phyloP scores from a whole-genome alignment of 805 yeast species.

The Nakazawaea ernobii region DNA sequence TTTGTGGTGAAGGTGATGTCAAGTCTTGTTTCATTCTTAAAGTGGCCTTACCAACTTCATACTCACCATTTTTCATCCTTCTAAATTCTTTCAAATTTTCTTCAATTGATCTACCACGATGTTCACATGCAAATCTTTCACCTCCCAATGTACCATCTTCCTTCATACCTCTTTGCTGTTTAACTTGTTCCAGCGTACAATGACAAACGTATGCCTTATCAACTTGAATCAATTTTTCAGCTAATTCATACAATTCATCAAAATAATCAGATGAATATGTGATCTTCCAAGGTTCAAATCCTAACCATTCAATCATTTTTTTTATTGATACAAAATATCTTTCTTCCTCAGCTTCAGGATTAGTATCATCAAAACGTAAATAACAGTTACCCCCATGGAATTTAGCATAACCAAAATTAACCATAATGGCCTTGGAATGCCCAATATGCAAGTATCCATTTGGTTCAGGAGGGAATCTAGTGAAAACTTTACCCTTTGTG shows the following conservation, averaged over 20 bases:
- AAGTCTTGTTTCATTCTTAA: constrained; percentile 96
- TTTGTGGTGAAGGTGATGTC: constrained; percentile 88
- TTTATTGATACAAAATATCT: constrained; percentile 78
- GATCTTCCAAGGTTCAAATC: constrained; percentile 88
- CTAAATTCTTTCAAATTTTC: constrained; percentile 77
- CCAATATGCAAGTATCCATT: constrained; percentile 97
- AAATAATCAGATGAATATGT: constrained; percentile 96
- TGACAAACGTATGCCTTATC: constrained; percentile 89
- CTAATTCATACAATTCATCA: constrained; percentile 80
- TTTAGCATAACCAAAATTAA: constrained; percentile 95
- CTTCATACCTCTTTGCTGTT: constrained; percentile 82
- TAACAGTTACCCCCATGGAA: constrained; percentile 83
- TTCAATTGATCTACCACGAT: constrained; percentile 67
- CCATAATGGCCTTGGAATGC: constrained; percentile 96
- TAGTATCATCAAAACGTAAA: constrained; percentile 93
- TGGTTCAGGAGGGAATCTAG: constrained; percentile 99
- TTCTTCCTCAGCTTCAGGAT: constrained; percentile 98
- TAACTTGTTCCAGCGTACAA: constrained; percentile 88
- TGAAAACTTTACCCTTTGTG: constrained; percentile 78
- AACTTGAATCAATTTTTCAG: constrained; percentile 67
- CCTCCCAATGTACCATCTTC: constrained; percentile 94
- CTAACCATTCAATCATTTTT: constrained; percentile 88
- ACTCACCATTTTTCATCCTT: constrained; percentile 86
- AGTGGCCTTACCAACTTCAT: constrained; percentile 86
- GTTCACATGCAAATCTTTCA: constrained; percentile 75